These are phyloP conservation scores for Penicillium fuscoglaucum DNA, from an alignment of 2,329 filamentous ascomycete species.

Conservation along the genomic window DNA sequence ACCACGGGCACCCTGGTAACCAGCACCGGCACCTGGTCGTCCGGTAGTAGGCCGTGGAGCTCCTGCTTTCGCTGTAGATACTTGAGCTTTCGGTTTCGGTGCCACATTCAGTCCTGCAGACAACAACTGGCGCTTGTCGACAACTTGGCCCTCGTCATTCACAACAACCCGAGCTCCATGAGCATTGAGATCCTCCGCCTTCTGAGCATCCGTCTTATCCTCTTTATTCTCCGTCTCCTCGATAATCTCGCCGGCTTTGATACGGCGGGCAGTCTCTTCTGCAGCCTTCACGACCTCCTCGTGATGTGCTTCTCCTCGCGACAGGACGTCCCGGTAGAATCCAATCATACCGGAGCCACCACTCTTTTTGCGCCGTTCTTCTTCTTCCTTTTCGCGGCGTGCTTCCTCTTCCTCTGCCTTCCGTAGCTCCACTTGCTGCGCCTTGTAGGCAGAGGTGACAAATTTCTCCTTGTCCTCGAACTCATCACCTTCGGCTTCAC, in stretches of 20 bases:
- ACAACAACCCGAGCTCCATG: constrained; percentile 54
- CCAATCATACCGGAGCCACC: constrained; percentile 57
- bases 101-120: constrained; percentile 62
- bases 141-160: constrained; percentile 65
- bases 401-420: constrained; percentile 60
- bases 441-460: constrained; percentile 65
- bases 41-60: constrained; percentile 20
- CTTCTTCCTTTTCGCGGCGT: constrained; percentile 54
- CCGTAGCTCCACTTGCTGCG: constrained; percentile 62
- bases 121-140: constrained; percentile 64
- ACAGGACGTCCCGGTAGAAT: constrained; percentile 62
- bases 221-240: constrained; percentile 28
- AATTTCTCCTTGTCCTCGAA: constrained; percentile 68
- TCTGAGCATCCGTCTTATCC: constrained; percentile 52
- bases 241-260: constrained; percentile 37
- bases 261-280: constrained; percentile 43
- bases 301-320: constrained; percentile 58
- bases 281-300: constrained; percentile 58
- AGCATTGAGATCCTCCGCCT: constrained; percentile 57
- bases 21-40: constrained; percentile 27
- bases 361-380: constrained; percentile 49
- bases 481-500: constrained; percentile 66
- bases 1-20: constrained; percentile 41
- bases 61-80: constrained; percentile 18
- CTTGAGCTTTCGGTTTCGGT: constrained; percentile 51